These are phyloP conservation scores for Dryas alaskensis DNA, from an alignment of 306 rosid species.

Conservation along the genomic window DNA sequence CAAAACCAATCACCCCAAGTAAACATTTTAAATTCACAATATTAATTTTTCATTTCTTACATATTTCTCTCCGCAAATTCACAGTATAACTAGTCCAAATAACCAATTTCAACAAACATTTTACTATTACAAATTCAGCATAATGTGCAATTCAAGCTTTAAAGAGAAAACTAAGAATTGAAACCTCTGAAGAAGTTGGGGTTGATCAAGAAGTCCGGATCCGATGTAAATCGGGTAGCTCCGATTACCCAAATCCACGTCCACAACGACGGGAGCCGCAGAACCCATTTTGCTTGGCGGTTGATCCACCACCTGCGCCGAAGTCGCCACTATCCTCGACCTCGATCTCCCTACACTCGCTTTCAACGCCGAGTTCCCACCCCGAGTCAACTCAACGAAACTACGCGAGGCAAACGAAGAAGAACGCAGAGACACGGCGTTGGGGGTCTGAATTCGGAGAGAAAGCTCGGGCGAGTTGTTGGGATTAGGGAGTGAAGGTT, in stretches of 20 bases:
- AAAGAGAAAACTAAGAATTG: not conserved
- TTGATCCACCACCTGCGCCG: slow-evolving; percentile 68
- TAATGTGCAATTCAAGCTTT: not conserved
- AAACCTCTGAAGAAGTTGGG: slow-evolving; percentile 75
- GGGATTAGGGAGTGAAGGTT: slow-evolving; percentile 26
- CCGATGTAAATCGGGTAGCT: slow-evolving; percentile 96
- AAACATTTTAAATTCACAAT: not conserved
- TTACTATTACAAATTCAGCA: not conserved
- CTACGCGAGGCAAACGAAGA: slow-evolving; percentile 15
- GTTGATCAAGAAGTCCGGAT: slow-evolving; percentile 68
- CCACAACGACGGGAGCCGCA: slow-evolving; percentile 44
- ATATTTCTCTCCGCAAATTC: not conserved
- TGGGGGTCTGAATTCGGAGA: slow-evolving; percentile 33
- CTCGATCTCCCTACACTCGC: slow-evolving; percentile 20
- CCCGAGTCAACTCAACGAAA: slow-evolving; percentile 25
- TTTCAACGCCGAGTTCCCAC: slow-evolving; percentile 22
- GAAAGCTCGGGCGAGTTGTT: slow-evolving; percentile 20
- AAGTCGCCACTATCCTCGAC: slow-evolving; percentile 46
- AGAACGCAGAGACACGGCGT: slow-evolving; percentile 29
- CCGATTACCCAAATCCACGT: slow-evolving; percentile 83
- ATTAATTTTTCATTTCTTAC: not conserved
- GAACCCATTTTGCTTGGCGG: slow-evolving; percentile 34
- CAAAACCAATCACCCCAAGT: not conserved
- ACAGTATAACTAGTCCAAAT: not conserved
- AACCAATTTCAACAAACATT: not conserved